phyloP scores from a whole-genome alignment of 805 yeast genomes.

The Pichia gijzeniarum region DNA sequence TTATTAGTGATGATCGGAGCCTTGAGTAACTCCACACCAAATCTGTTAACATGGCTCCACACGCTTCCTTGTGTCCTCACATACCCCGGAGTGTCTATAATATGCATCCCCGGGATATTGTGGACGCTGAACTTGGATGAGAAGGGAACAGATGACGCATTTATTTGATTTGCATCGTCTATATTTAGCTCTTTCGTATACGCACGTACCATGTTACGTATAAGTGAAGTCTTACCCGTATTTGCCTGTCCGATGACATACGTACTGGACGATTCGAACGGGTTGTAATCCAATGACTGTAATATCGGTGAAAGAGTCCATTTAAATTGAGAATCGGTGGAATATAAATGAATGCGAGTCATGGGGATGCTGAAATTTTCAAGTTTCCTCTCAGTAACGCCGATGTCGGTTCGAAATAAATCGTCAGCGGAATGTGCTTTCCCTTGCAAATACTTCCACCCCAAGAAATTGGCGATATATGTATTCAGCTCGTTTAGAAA shows the following conservation, averaged over 20 bases:
- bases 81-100: conserved; percentile 29
- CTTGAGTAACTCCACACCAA: conserved; percentile 8
- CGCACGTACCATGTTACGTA: conserved; percentile 2
- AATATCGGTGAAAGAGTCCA: conserved; percentile 7
- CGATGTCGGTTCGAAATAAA: not conserved
- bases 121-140: conserved; percentile 12
- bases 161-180: conserved; percentile 1
- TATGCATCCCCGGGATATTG: conserved; percentile 13
- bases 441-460: not conserved
- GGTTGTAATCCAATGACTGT: conserved; percentile 5
- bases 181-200: not conserved
- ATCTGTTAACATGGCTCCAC: conserved; percentile 14
- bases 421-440: not conserved
- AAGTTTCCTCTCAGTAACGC: not conserved
- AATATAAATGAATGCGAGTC: conserved; percentile 6
- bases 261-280: conserved; percentile 2
- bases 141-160: conserved; percentile 7
- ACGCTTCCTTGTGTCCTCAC: conserved; percentile 19
- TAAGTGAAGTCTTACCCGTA: conserved; percentile 25
- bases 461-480: not conserved
- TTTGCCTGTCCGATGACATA: conserved; percentile 28
- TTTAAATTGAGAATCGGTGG: not conserved
- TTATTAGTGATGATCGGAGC: not conserved
- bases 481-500: not conserved
- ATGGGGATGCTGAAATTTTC: not conserved